Evolutionary conservation across 2,329 filamentous ascomycete genomes (phyloP).

Genomic region (Dryadomyces sulphureus): DNA sequence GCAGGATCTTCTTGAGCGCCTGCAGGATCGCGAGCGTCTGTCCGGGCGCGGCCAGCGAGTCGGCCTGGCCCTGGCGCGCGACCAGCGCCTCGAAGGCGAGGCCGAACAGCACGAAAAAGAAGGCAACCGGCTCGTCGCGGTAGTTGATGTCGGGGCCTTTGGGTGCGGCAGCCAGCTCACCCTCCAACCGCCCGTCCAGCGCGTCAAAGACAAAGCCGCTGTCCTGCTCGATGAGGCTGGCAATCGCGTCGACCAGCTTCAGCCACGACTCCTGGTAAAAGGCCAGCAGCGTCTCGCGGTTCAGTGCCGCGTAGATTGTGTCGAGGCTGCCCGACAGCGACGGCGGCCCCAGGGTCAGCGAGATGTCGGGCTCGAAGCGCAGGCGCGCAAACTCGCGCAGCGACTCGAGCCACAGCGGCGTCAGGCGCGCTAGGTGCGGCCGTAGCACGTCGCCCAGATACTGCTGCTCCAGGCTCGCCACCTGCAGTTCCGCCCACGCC

Average conservation of each 20-base stretch:
- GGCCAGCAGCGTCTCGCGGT: slow-evolving; percentile 79
- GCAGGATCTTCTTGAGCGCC: slow-evolving; percentile 86
- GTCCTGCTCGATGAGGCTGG: slow-evolving; percentile 91
- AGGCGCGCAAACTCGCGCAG: slow-evolving; percentile 85
- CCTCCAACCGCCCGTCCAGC: slow-evolving; percentile 65
- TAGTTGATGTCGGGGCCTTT: slow-evolving; percentile 71
- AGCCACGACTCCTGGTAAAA: slow-evolving; percentile 98
- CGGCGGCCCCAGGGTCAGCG: slow-evolving; percentile 69
- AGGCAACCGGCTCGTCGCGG: slow-evolving; percentile 90
- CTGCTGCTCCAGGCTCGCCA: slow-evolving; percentile 81
- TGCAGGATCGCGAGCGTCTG: slow-evolving; percentile 74
- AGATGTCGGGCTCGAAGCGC: slow-evolving; percentile 90
- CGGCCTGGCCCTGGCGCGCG: slow-evolving; percentile 48
- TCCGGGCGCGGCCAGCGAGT: slow-evolving; percentile 47
- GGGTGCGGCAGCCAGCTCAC: not conserved
- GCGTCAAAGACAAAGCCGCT: slow-evolving; percentile 97
- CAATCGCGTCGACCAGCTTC: slow-evolving; percentile 91
- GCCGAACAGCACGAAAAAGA: slow-evolving; percentile 97
- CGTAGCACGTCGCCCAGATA: slow-evolving; percentile 81
- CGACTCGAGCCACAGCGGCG: slow-evolving; percentile 86
- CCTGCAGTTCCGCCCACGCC: slow-evolving; percentile 92
- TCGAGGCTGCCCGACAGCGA: slow-evolving; percentile 76
- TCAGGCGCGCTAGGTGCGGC: slow-evolving; percentile 78
- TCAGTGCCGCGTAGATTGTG: slow-evolving; percentile 86
- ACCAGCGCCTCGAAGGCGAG: slow-evolving; percentile 92